Base-by-base conservation (phyloP, 345 rosid species). In the Hibiscus trionum region DNA sequence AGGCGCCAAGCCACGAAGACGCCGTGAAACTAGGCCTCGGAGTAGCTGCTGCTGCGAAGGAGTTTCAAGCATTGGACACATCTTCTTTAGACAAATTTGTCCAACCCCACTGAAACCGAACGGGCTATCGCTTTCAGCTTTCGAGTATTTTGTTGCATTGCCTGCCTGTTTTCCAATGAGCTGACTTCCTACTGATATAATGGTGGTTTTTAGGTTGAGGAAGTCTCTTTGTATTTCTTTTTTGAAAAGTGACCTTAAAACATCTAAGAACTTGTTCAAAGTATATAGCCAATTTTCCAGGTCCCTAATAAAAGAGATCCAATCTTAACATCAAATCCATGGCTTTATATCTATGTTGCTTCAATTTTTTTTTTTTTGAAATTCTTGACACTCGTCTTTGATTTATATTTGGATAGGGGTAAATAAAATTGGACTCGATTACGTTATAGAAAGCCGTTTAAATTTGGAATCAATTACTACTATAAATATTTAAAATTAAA, bases 1-100 rank as follows among this genome's bases (percentile, higher is more conserved):
- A 92, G 99, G 97, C 96, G 21, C 86, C 89, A 24, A 89, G 85
- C 88, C 77, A 85, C 5, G 90, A 84, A 50, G 96, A 89, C 64
- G 88, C 94, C n/a, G 84, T 83, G 62, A 90, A 87, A 81, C 91
- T 92, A 63, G 97, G 90, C 78, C 90, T 85, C 3, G 61, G 79
- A 1, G 97, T 92, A 70, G 84, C 88, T 75, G 70, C 80, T 57
- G 96, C 94, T 58, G 80, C 78, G 60, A 84, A 85, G 75, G 94
- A 90, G 65, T 95, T 90, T 73, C 76, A 74, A 47, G 98, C 98
- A 56, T 64, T 95, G 87, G 99, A 92, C 80, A 82, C 88, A 49
- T 86, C 96, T 55, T 88, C 90, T 12, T 80, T 95, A 81, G 88
- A 88, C 82, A 83, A 83, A 67, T 86, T 92, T 72, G 75, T 83